Evolutionary conservation across 108 stramenopile genomes (phyloP).

Genomic region (Ochromonas danica): DNA sequence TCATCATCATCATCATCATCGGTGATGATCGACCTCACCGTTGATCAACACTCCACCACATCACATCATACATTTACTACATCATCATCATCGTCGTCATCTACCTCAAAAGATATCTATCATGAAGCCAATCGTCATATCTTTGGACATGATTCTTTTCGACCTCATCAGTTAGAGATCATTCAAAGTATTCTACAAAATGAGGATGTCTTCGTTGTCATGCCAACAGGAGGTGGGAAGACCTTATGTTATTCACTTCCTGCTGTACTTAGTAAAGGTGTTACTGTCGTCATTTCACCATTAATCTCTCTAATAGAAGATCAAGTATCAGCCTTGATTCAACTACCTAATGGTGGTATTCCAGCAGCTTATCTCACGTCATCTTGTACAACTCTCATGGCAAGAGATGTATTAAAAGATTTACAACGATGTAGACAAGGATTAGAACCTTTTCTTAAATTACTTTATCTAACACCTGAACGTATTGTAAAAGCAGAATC

Average conservation of each 20-base stretch:
- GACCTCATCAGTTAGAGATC: constrained; percentile 82
- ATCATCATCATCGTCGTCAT: too few relatives aligned
- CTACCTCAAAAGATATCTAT: background rate
- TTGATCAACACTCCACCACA: too few relatives aligned
- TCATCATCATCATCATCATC: too few relatives aligned
- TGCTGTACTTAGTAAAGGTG: constrained; percentile 47
- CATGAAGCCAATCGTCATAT: constrained; percentile 23
- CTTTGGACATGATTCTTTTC: constrained; percentile 56
- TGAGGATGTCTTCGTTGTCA: constrained; percentile 91
- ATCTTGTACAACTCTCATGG: constrained; percentile 5
- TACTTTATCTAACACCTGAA: constrained; percentile 91
- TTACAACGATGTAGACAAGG: background rate
- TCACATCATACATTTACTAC: too few relatives aligned
- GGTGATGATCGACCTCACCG: too few relatives aligned
- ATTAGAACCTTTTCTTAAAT: constrained; percentile 44
- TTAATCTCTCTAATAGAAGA: constrained; percentile 34
- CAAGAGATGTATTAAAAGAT: background rate
- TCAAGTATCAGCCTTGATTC: constrained; percentile 30
- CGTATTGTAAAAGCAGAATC: constrained; percentile 56
- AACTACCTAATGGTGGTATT: constrained; percentile 29
- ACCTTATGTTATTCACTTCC: constrained; percentile 81
- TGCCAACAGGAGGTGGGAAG: constrained; percentile 98
- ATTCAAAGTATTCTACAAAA: constrained; percentile 82
- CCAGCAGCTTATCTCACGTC: constrained; percentile 26
- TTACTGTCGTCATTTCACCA: constrained; percentile 33